phyloP scores from a whole-genome alignment of 2,329 filamentous ascomycete species.

The Colletotrichum horii region DNA sequence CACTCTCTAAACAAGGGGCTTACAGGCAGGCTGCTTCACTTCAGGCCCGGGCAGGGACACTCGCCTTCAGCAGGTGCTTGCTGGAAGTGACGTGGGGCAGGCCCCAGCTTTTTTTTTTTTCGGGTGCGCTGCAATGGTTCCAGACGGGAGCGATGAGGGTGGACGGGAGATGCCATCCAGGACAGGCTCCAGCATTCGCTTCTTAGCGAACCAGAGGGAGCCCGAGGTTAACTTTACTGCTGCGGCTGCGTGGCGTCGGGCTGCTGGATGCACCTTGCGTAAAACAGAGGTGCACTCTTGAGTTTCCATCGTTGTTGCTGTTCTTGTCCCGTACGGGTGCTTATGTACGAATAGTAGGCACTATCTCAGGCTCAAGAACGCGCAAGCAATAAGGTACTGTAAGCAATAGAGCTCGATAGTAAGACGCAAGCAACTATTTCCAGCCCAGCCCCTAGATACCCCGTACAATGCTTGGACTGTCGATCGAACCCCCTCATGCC shows the following conservation, averaged over 20 bases:
- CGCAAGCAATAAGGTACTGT: not conserved
- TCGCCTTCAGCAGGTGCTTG: not conserved
- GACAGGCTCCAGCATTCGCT: not conserved
- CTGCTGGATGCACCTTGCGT: not conserved
- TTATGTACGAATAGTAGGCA: not conserved
- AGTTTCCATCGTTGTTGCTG: not conserved
- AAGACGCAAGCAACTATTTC: not conserved
- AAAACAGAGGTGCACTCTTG: not conserved
- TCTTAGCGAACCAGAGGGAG: not conserved
- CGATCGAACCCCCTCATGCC: not conserved
- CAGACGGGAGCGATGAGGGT: not conserved
- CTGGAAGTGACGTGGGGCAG: not conserved
- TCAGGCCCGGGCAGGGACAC: not conserved
- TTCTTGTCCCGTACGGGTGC: not conserved
- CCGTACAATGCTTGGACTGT: not conserved
- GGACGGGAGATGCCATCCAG: not conserved
- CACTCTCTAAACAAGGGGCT: conserved; percentile 14
- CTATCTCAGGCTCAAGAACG: not conserved
- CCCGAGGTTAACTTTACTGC: not conserved
- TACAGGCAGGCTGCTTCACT: not conserved
- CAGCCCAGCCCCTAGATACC: not conserved
- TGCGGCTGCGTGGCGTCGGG: not conserved
- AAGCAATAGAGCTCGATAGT: not conserved
- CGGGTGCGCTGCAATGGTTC: not conserved
- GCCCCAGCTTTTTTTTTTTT: not conserved